phyloP scores from a whole-genome alignment of 176 grass and related monocot genomes.

The Ensete ventricosum region DNA sequence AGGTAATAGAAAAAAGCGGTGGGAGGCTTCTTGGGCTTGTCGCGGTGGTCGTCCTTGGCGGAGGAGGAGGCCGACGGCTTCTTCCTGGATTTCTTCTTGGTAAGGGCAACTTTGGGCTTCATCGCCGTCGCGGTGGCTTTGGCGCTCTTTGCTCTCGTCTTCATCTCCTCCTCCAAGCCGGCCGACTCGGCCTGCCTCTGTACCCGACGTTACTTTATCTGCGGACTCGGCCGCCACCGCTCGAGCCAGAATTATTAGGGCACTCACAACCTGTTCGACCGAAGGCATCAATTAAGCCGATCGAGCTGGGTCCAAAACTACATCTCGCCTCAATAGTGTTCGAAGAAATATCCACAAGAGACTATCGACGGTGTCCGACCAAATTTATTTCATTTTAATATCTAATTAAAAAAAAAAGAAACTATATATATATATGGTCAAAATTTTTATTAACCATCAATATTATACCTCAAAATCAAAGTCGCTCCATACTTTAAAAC shows the following conservation, averaged over 20 bases:
- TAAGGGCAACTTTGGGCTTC: not conserved
- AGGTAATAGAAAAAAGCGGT: conserved; percentile 96
- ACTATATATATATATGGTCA: no score
- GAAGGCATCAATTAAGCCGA: not conserved
- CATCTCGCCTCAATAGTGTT: no score
- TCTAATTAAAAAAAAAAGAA: no score
- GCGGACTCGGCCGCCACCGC: no score
- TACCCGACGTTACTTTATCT: no score
- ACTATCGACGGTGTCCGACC: no score
- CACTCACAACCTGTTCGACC: not conserved
- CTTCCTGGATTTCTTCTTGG: conserved; percentile 30
- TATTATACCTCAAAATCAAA: no score
- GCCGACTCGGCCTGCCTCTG: not conserved
- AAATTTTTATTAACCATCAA: no score
- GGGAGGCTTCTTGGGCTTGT: conserved; percentile 67
- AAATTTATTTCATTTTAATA: no score
- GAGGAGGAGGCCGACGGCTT: conserved; percentile 13
- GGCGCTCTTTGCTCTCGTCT: conserved; percentile 61
- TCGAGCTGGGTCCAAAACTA: no score
- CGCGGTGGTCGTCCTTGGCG: conserved; percentile 21
- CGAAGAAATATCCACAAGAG: no score
- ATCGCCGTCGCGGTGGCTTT: not conserved
- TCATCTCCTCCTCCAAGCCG: conserved; percentile 25
- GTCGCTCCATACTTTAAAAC: no score
- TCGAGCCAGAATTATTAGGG: not conserved